These are phyloP conservation scores for Paraconiothyrium sp. DNA, from an alignment of 2,329 filamentous ascomycete species.

Conservation along the genomic window DNA sequence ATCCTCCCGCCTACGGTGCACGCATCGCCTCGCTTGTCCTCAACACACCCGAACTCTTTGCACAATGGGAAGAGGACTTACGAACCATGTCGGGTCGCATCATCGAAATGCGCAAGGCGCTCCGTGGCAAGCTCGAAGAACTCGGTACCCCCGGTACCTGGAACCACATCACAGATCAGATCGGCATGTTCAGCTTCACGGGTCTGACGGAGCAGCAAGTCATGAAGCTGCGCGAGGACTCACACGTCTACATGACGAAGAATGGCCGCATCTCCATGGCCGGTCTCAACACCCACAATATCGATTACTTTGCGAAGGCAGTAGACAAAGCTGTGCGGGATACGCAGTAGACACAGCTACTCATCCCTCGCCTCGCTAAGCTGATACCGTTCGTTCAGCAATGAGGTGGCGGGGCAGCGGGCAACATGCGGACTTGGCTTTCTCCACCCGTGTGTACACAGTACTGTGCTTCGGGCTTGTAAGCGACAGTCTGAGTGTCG, in stretches of 20 bases:
- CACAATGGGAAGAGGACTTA: conserved; percentile 92
- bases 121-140: conserved; percentile 83
- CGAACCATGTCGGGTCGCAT: conserved; percentile 95
- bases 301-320: conserved; percentile 92
- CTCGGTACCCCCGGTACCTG: conserved; percentile 87
- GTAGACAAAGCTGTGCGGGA: conserved; percentile 83
- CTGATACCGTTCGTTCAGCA: neutral
- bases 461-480: conserved; percentile 3
- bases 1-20: conserved; percentile 93
- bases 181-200: conserved; percentile 99
- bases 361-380: neutral
- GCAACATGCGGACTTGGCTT: conserved; percentile 1
- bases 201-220: conserved; percentile 80
- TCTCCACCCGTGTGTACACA: neutral
- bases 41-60: conserved; percentile 82
- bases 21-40: conserved; percentile 85
- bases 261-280: conserved; percentile 99
- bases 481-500: neutral
- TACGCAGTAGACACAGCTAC: conserved; percentile 42
- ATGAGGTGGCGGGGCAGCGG: neutral
- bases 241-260: conserved; percentile 92
- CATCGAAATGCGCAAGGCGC: conserved; percentile 83
- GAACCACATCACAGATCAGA: conserved; percentile 98
- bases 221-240: conserved; percentile 71
- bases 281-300: conserved; percentile 89